A percentile compares a stretch with the other conserved stretches of the same genome.
phyloP scores from a whole-genome alignment of 306 rosid genomes.

The Cucumis hystrix region DNA sequence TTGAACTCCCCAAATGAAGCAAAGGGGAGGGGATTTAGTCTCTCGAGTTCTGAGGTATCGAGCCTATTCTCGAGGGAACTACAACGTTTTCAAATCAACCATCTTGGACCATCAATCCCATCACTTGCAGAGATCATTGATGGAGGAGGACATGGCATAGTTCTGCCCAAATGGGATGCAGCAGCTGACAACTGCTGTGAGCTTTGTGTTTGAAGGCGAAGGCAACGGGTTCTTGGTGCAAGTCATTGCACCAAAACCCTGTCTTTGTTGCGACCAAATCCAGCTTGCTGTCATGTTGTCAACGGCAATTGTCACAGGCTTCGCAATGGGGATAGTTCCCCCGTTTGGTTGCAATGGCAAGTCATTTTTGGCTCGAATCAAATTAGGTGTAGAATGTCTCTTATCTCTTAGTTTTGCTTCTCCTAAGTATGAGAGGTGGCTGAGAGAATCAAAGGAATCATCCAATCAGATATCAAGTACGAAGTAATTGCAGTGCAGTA shows the following conservation, averaged over 20 bases:
- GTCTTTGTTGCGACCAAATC: constrained; percentile 37
- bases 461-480: not conserved
- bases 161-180: constrained; percentile 68
- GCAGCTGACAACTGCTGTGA: constrained; percentile 59
- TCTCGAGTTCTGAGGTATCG: constrained; percentile 71
- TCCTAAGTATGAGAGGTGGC: not conserved
- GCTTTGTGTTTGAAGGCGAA: constrained; percentile 45
- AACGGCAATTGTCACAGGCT: constrained; percentile 14
- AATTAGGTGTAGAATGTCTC: not conserved
- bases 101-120: constrained; percentile 33
- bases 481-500: constrained; percentile 5
- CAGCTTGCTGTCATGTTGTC: constrained; percentile 11
- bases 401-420: not conserved
- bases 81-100: constrained; percentile 33
- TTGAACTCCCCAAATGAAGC: constrained; percentile 57
- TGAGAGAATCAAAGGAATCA: not conserved
- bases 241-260: constrained; percentile 12
- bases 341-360: constrained; percentile 53
- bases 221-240: not conserved
- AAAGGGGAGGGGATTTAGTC: constrained; percentile 40
- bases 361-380: constrained; percentile 56
- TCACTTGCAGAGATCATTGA: constrained; percentile 39
- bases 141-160: constrained; percentile 30
- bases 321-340: constrained; percentile 18
- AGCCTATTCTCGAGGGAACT: constrained; percentile 48